Evolutionary conservation across 2,329 filamentous ascomycete species (phyloP).

Genomic region (Arthrocladium fulminans): DNA sequence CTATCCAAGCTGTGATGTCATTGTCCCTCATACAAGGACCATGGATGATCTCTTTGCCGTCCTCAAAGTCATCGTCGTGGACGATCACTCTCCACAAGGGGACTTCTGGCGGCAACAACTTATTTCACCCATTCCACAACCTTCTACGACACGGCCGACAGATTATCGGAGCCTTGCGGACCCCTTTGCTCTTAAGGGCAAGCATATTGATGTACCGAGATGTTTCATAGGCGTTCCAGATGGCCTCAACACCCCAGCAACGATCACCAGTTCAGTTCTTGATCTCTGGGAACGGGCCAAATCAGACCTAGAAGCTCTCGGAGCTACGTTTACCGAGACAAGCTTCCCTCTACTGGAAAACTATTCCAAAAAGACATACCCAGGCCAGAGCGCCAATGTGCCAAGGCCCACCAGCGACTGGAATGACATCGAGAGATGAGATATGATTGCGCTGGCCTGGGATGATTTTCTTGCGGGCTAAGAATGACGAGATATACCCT

Average conservation of each 20-base stretch:
- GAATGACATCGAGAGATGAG: conserved; percentile 39
- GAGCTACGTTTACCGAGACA: conserved; percentile 28
- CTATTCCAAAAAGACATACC: conserved; percentile 24
- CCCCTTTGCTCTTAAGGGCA: conserved; percentile 9
- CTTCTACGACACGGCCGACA: conserved; percentile 26
- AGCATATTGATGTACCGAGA: conserved; percentile 33
- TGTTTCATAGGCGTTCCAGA: conserved; percentile 17
- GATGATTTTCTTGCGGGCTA: conserved; percentile 42
- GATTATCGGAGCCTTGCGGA: conserved; percentile 29
- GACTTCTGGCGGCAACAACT: conserved; percentile 50
- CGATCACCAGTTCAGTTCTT: conserved; percentile 8
- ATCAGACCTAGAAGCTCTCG: conserved; percentile 24
- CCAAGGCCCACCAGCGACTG: conserved; percentile 36
- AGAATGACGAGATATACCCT: conserved; percentile 30
- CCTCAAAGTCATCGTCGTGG: conserved; percentile 39
- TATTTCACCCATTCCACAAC: conserved; percentile 34
- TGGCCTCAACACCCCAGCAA: neutral
- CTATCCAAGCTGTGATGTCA: conserved; percentile 48
- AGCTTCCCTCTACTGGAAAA: conserved; percentile 28
- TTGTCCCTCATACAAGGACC: conserved; percentile 45
- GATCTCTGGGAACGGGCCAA: conserved; percentile 27
- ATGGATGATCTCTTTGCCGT: conserved; percentile 44
- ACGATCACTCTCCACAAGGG: conserved; percentile 34
- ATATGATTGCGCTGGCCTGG: conserved; percentile 45
- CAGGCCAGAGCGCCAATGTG: conserved; percentile 19